Evolutionary conservation across 495 filamentous ascomycete genomes (phyloP).

Genomic region (Neurospora sp.): DNA sequence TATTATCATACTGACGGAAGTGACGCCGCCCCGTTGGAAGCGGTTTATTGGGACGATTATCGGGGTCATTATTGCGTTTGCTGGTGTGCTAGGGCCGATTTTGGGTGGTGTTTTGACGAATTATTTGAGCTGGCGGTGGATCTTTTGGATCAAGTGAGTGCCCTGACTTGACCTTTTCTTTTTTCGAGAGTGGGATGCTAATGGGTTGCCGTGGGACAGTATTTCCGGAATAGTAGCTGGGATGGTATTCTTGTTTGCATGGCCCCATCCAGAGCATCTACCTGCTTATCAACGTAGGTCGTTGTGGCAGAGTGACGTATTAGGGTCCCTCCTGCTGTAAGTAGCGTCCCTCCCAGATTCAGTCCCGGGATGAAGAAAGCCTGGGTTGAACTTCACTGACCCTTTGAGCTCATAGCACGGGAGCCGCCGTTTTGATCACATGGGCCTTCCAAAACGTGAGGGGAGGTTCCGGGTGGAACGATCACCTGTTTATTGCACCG

Average conservation of each 20-base stretch:
- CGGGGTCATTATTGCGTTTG: slow-evolving; percentile 19
- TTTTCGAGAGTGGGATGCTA: slow-evolving; percentile 5
- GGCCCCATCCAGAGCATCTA: slow-evolving; percentile 30
- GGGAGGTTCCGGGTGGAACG: slow-evolving; percentile 26
- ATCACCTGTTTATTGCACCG: slow-evolving; percentile 33
- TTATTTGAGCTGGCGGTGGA: slow-evolving; percentile 54
- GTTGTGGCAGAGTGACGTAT: slow-evolving; percentile 42
- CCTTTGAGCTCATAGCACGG: slow-evolving; percentile 22
- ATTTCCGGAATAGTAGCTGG: slow-evolving; percentile 36
- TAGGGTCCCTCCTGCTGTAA: slow-evolving; percentile 43
- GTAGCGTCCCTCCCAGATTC: not conserved
- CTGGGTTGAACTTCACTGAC: not conserved
- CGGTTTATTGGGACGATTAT: slow-evolving; percentile 25
- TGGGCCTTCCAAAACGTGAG: slow-evolving; percentile 50
- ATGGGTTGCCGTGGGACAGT: slow-evolving; percentile 23
- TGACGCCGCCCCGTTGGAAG: slow-evolving; percentile 30
- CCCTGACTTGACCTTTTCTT: not conserved
- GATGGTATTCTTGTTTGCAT: slow-evolving; percentile 35
- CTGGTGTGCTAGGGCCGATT: slow-evolving; percentile 45
- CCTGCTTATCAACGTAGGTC: slow-evolving; percentile 20
- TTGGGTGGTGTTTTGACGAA: slow-evolving; percentile 54
- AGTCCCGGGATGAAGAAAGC: not conserved
- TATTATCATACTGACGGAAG: slow-evolving; percentile 42
- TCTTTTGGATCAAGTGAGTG: slow-evolving; percentile 56
- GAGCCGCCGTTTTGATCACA: slow-evolving; percentile 45